Evolutionary conservation across 768 basidiomycete species (phyloP).

Genomic region (Hortiboletus campestris): DNA sequence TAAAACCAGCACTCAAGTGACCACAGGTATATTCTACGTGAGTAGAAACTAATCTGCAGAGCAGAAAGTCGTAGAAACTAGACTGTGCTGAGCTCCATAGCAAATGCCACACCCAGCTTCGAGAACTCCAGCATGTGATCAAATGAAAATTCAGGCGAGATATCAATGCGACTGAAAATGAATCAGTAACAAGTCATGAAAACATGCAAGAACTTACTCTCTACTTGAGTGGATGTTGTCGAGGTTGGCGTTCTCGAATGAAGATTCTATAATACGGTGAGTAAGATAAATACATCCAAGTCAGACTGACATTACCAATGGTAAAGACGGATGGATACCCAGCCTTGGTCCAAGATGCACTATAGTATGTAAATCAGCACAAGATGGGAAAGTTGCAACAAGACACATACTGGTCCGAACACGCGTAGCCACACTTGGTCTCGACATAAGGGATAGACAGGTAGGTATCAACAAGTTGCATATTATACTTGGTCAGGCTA

Average conservation of each 20-base stretch:
- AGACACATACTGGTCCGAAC: slow-evolving; percentile 80
- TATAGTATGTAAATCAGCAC: slow-evolving; percentile 23
- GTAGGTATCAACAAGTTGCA: slow-evolving; percentile 68
- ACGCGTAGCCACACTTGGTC: slow-evolving; percentile 92
- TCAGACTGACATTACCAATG: slow-evolving; percentile 42
- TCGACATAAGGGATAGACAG: slow-evolving; percentile 77
- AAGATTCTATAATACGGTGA: slow-evolving; percentile 45
- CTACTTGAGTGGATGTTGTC: slow-evolving; percentile 74
- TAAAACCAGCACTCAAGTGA: background rate
- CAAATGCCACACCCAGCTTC: slow-evolving; percentile 78
- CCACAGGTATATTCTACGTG: background rate
- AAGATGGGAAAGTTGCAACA: slow-evolving; percentile 18
- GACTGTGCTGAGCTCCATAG: slow-evolving; percentile 65
- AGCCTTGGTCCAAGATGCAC: slow-evolving; percentile 81
- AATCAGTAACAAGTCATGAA: slow-evolving; percentile 35
- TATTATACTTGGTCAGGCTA: slow-evolving; percentile 82
- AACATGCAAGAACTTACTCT: slow-evolving; percentile 60
- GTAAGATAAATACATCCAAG: background rate
- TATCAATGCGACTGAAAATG: slow-evolving; percentile 66
- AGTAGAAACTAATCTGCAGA: background rate
- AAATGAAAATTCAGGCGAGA: slow-evolving; percentile 88
- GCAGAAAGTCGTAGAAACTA: background rate
- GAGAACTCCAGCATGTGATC: slow-evolving; percentile 87
- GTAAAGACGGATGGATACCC: slow-evolving; percentile 85
- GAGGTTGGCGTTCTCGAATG: slow-evolving; percentile 71